phyloP scores from a whole-genome alignment of 164 flowering plant genomes.

The Euptelea pleiosperma region DNA sequence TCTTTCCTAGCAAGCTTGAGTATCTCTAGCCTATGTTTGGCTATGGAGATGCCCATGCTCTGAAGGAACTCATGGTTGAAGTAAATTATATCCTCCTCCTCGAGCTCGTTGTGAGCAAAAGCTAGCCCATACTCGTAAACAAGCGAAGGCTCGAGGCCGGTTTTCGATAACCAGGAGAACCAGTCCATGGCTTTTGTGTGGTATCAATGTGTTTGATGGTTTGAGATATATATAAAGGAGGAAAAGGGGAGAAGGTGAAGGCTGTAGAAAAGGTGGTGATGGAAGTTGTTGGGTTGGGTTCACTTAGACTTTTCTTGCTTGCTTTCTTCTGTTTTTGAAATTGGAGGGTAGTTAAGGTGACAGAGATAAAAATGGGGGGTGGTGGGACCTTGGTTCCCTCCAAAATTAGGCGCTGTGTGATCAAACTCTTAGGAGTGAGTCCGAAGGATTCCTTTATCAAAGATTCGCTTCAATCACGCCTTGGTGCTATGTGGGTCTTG shows the following conservation, averaged over 20 bases:
- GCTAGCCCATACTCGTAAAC: constrained; percentile 58
- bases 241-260: too few relatives aligned
- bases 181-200: constrained; percentile 63
- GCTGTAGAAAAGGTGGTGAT: too few relatives aligned
- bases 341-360: constrained; percentile 29
- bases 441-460: not conserved
- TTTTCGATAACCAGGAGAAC: constrained; percentile 76
- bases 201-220: too few relatives aligned
- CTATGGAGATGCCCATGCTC: constrained; percentile 75
- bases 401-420: not conserved
- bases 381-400: not conserved
- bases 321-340: constrained; percentile 6
- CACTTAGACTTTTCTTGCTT: not conserved
- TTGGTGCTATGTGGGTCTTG: not conserved
- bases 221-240: too few relatives aligned
- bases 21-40: constrained; percentile 83
- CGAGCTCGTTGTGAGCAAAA: constrained; percentile 66
- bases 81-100: constrained; percentile 49
- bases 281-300: constrained; percentile 10
- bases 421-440: constrained; percentile 4
- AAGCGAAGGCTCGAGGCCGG: constrained; percentile 50
- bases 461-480: constrained; percentile 5
- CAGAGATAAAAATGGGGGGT: not conserved
- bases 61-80: constrained; percentile 87
- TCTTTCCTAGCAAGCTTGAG: constrained; percentile 69